Percentiles rank a stretch among this genome's conserved stretches.
phyloP scores from a whole-genome alignment of 2,329 filamentous ascomycete species.

The Huntiella omanensis region DNA sequence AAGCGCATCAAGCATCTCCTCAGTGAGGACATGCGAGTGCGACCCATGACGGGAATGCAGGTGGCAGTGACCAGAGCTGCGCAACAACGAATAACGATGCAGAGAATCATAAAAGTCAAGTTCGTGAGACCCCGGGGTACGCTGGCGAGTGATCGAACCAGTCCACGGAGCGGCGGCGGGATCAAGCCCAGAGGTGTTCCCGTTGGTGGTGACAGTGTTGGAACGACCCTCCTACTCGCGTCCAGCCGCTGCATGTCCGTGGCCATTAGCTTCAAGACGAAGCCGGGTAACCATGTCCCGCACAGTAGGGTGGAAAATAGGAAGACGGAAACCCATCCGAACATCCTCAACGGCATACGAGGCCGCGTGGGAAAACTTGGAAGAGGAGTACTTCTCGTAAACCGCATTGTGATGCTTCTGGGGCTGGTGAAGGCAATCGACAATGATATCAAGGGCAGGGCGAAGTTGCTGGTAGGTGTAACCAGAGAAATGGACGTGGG shows the following conservation, averaged over 20 bases:
- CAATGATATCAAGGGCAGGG: constrained; percentile 55
- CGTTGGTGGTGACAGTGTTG: not conserved
- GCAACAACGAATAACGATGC: too few relatives aligned
- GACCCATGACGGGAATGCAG: too few relatives aligned
- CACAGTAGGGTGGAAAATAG: constrained; percentile 14
- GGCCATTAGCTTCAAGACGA: constrained; percentile 4
- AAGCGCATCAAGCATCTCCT: too few relatives aligned
- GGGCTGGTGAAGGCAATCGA: constrained; percentile 74
- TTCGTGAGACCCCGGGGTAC: too few relatives aligned
- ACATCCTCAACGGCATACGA: constrained; percentile 62
- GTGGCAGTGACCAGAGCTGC: too few relatives aligned
- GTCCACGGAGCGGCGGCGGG: too few relatives aligned
- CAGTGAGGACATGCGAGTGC: too few relatives aligned
- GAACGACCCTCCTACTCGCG: constrained; percentile 6
- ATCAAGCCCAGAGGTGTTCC: too few relatives aligned
- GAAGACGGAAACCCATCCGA: constrained; percentile 35
- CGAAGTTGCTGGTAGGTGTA: constrained; percentile 78
- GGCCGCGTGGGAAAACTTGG: constrained; percentile 71
- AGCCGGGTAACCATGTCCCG: constrained; percentile 8
- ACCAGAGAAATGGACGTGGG: constrained; percentile 81
- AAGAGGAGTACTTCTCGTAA: constrained; percentile 81
- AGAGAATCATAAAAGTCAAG: too few relatives aligned
- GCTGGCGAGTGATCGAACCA: too few relatives aligned
- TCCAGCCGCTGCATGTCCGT: not conserved
- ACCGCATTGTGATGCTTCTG: constrained; percentile 69